Conservation (phyloP, 169 alveolate species). For the Plasmodium billcollinsi region DNA sequence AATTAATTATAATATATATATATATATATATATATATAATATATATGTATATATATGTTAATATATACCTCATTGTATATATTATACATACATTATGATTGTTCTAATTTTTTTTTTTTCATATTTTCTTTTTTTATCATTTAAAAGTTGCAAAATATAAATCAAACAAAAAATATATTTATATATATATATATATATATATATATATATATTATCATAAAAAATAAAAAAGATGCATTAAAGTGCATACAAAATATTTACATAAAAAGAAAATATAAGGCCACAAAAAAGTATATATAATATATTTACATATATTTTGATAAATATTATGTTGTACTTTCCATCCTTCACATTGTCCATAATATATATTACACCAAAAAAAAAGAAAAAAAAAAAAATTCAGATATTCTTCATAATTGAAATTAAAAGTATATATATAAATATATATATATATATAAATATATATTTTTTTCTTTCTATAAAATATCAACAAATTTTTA, state of each 20-base stretch:
- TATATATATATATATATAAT: too few species aligned
- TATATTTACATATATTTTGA: neutral
- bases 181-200: neutral
- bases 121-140: too few species aligned
- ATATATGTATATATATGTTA: neutral
- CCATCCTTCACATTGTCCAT: too few species aligned
- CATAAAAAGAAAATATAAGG: constrained; percentile 11
- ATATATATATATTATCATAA: neutral
- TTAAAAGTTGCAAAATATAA: too few species aligned
- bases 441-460: too few species aligned
- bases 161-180: neutral
- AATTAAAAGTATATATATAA: neutral
- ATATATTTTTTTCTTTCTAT: too few species aligned
- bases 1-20: neutral
- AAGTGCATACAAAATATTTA: constrained; percentile 29
- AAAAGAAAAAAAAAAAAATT: neutral
- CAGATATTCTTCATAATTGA: too few species aligned
- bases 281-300: neutral
- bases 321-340: neutral
- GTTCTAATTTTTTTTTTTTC: too few species aligned
- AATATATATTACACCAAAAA: neutral
- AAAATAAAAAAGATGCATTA: constrained; percentile 14
- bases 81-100: too few species aligned
- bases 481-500: too few species aligned
- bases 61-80: neutral